These are phyloP conservation scores for Saturnispora sekii DNA, from an alignment of 805 yeast genomes.

Conservation along the genomic window DNA sequence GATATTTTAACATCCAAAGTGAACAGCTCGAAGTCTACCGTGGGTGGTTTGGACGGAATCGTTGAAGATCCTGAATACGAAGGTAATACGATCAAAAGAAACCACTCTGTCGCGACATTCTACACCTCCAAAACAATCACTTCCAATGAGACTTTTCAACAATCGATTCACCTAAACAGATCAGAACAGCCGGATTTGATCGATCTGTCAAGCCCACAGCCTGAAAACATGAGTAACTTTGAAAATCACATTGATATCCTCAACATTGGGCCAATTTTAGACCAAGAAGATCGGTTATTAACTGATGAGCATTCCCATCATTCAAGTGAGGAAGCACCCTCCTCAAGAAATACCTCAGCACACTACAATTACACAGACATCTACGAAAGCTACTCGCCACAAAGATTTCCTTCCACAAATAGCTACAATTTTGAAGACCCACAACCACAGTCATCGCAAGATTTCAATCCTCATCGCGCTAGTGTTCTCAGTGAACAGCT, in stretches of 20 bases:
- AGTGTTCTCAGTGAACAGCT: conserved; percentile 1
- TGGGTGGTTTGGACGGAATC: conserved; percentile 14
- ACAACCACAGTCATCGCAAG: neutral
- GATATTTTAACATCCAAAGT: conserved; percentile 25
- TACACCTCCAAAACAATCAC: conserved; percentile 24
- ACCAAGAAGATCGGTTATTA: no score
- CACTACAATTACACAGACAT: conserved; percentile 10
- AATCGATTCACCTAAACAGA: neutral
- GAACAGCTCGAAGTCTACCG: conserved; percentile 5
- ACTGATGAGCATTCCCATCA: no score
- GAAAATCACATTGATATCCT: no score
- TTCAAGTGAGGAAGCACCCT: no score
- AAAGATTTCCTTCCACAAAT: neutral
- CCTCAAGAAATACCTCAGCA: neutral
- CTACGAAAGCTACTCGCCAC: conserved; percentile 10
- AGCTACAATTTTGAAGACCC: neutral
- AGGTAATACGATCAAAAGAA: conserved; percentile 7
- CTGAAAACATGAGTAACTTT: no score
- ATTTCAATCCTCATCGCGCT: neutral
- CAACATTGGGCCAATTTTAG: no score
- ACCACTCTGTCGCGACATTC: conserved; percentile 24
- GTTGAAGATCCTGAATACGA: conserved; percentile 11
- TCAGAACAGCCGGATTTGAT: conserved; percentile 21
- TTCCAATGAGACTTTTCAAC: conserved; percentile 9
- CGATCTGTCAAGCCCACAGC: conserved; percentile 22